Evolutionary conservation across 352 stramenopile species (phyloP).

Genomic region (Globisporangium nagaii): DNA sequence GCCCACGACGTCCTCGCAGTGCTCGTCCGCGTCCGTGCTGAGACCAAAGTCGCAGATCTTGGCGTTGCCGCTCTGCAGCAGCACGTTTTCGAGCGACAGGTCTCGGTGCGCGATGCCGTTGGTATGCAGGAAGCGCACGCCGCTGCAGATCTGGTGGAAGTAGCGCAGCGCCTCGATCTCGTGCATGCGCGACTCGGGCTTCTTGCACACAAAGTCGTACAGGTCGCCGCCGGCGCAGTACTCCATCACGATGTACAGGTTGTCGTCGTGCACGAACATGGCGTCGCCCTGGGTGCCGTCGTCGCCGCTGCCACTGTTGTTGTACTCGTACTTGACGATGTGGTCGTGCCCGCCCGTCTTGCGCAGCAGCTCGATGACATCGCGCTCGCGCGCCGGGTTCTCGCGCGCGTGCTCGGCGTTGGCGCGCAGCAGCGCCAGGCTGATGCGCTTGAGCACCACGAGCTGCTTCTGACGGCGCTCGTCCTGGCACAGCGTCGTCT

Average conservation of each 20-base stretch:
- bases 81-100: conserved; percentile 55
- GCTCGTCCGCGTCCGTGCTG: conserved; percentile 29
- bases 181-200: conserved; percentile 20
- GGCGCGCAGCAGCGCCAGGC: conserved; percentile 29
- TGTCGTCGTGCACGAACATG: conserved; percentile 37
- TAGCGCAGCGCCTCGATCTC: conserved; percentile 32
- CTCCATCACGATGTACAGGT: conserved; percentile 55
- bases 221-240: conserved; percentile 61
- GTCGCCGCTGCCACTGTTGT: conserved; percentile 2
- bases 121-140: conserved; percentile 40
- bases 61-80: conserved; percentile 28
- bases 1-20: conserved; percentile 38
- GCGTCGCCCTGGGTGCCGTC: conserved; percentile 1
- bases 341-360: conserved; percentile 24
- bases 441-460: conserved; percentile 55
- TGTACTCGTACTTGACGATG: conserved; percentile 32
- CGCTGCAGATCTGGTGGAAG: conserved; percentile 33
- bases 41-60: conserved; percentile 68
- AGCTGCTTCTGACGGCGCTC: conserved; percentile 20
- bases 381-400: conserved; percentile 37
- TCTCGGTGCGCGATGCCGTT: conserved; percentile 50
- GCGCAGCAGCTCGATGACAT: conserved; percentile 40
- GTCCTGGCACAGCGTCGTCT: conserved; percentile 48
- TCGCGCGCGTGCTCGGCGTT: conserved; percentile 27
- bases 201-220: conserved; percentile 35